Conservation (phyloP, 1,284 basidiomycete genomes). For the Boletus semigastroideus region DNA sequence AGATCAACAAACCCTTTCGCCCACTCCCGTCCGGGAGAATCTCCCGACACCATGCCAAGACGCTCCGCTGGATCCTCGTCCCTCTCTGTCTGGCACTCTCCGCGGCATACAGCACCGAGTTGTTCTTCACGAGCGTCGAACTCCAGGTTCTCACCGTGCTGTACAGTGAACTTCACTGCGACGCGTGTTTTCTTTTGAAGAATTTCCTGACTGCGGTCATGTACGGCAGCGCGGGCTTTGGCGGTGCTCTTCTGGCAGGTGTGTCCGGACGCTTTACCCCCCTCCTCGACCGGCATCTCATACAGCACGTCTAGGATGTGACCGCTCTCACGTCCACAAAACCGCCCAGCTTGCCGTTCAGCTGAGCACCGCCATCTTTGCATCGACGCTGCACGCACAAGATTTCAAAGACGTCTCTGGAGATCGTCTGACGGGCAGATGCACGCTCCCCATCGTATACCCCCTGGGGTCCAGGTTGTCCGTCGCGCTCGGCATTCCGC, state of each 20-base stretch:
- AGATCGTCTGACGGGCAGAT: conserved; percentile 28
- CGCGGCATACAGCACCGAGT: conserved; percentile 17
- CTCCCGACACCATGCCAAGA: conserved; percentile 26
- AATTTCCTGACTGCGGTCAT: conserved; percentile 19
- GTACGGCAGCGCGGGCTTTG: conserved; percentile 21
- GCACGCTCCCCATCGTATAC: conserved; percentile 33
- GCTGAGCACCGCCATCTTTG: conserved; percentile 17
- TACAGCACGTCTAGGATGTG: conserved; percentile 19
- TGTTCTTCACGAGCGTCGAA: conserved; percentile 19
- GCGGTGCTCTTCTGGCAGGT: conserved; percentile 23
- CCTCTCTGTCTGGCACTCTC: conserved; percentile 33
- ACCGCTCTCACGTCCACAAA: conserved; percentile 25
- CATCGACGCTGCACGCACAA: conserved; percentile 37
- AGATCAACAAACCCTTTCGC: conserved; percentile 37
- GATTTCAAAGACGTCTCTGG: conserved; percentile 38
- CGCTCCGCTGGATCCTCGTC: conserved; percentile 38
- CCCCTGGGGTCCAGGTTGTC: conserved; percentile 21
- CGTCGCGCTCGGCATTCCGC: conserved; percentile 19
- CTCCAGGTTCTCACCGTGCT: conserved; percentile 19
- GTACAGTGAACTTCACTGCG: conserved; percentile 26
- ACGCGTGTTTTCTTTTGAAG: conserved; percentile 15
- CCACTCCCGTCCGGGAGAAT: conserved; percentile 40
- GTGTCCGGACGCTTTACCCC: neutral
- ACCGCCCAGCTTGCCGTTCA: conserved; percentile 19
- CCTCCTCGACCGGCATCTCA: neutral